phyloP scores from a whole-genome alignment of 2,329 filamentous ascomycete species.

The Fusarium nodosum region DNA sequence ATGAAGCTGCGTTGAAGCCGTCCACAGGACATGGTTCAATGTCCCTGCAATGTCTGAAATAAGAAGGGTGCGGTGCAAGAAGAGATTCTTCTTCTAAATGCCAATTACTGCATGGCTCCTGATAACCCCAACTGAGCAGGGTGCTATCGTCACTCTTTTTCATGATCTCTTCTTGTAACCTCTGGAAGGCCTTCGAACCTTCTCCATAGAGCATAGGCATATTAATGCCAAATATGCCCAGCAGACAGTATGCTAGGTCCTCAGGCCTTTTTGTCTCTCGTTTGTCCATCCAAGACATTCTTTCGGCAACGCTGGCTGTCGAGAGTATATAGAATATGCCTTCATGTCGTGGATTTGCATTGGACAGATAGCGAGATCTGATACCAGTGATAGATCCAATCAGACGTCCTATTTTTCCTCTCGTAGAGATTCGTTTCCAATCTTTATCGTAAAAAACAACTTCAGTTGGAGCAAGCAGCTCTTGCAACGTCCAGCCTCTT shows the following conservation, averaged over 20 bases:
- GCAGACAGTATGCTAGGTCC: background rate
- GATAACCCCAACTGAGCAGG: background rate
- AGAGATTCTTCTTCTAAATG: rapidly evolving
- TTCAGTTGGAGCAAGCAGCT: background rate
- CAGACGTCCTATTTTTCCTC: no score
- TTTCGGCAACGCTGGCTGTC: background rate
- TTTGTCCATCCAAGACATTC: background rate
- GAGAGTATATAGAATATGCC: background rate
- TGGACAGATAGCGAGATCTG: rapidly evolving
- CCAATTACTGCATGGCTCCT: background rate
- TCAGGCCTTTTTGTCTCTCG: background rate
- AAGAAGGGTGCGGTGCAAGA: background rate
- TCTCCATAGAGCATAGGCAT: background rate
- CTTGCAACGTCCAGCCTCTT: background rate
- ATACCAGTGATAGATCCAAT: background rate
- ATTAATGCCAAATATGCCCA: background rate
- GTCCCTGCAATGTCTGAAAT: background rate
- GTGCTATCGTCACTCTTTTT: background rate
- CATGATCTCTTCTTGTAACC: background rate
- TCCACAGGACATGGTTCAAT: background rate
- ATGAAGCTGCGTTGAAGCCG: background rate
- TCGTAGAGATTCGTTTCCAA: background rate
- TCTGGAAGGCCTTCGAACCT: background rate
- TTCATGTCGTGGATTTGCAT: background rate
- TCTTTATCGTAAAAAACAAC: background rate